A percentile compares a stretch with the other conserved stretches of the same genome.
phyloP scores from a whole-genome alignment of 78 protist species.

The Guillardia theta region DNA sequence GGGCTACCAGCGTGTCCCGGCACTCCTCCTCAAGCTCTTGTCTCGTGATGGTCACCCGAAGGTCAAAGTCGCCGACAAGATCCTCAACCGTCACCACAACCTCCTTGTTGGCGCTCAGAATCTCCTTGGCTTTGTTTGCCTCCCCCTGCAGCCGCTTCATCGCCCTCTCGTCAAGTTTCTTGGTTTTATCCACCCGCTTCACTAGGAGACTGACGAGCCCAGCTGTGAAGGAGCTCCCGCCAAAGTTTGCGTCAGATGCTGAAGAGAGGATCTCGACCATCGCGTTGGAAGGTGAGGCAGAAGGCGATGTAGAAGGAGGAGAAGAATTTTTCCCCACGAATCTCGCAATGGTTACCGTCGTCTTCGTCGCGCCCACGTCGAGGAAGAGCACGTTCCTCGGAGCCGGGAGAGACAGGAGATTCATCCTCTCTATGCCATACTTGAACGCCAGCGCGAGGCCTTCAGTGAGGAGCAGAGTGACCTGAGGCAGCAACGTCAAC shows the following conservation, averaged over 20 bases:
- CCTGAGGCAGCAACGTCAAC: no score
- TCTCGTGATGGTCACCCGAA: not conserved
- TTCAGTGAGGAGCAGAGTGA: not conserved
- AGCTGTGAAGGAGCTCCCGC: not conserved
- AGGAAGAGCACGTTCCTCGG: not conserved
- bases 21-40: not conserved
- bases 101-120: conserved; percentile 26
- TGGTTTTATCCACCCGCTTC: no score
- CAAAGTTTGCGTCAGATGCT: no score
- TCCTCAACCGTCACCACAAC: not conserved
- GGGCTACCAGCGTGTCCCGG: not conserved
- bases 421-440: not conserved
- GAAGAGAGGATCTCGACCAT: no score
- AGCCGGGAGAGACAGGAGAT: not conserved
- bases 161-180: not conserved
- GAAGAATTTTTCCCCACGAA: no score
- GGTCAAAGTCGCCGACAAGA: not conserved
- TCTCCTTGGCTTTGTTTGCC: not conserved
- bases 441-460: not conserved
- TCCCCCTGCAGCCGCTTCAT: not conserved
- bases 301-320: no score
- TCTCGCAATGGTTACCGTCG: not conserved
- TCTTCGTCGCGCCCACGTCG: conserved; percentile 29
- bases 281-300: not conserved
- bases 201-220: not conserved